Evolutionary conservation across 2,329 filamentous ascomycete species (phyloP), one percentile per base, ranked within the genome.

Genomic region (Colletotrichum sp.): DNA sequence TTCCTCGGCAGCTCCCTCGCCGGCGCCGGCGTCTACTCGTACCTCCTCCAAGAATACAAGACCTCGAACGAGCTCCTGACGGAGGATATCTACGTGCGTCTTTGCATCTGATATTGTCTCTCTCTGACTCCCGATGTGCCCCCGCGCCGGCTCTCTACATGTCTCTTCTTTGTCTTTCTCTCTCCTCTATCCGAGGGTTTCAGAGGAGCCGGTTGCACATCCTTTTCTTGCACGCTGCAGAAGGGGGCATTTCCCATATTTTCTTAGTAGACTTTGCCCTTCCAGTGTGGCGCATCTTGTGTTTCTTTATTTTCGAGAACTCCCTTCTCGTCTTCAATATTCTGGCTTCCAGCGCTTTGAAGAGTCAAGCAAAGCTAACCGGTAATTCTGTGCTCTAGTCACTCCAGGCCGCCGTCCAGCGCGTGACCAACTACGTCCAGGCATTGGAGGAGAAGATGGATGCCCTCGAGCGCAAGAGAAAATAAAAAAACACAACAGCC

Each of bases 11-110:
- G 94, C 77, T 93, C 94, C 63, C 88, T 95, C 68, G 93, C 96
- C 60, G 96, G 95, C 81, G 91, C 91, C 68, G 93, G 92, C 74
- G 94, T 98, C 81, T 99, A 98, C 88, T 96, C 95, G 85, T 99
- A 99, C 85, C 92, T 98, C 79, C 88, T 99, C 81, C 93, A 96
- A 84, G 96, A 99, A 86, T 99, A 98, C 89, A 95, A 96, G 87
- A 90, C 96, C 59, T 95, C 95, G 80, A 99, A 98, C 88, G 95
- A 98, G 87, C 91, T 98, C 82, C 89, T 99, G 86, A 96, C 94
- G 77, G 96, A 98, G 87, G 96, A 99, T 86, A 98, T 99, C 84
- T 96, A 96, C 86, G 96, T 98, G 91, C 86, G 95, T 93, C 80
- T 83, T 79, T 86, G 82, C 83, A 84, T 86, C 79, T 86, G 81